Evolutionary conservation across 768 basidiomycete species (phyloP).

Genomic region (Mycena rebaudengoi): DNA sequence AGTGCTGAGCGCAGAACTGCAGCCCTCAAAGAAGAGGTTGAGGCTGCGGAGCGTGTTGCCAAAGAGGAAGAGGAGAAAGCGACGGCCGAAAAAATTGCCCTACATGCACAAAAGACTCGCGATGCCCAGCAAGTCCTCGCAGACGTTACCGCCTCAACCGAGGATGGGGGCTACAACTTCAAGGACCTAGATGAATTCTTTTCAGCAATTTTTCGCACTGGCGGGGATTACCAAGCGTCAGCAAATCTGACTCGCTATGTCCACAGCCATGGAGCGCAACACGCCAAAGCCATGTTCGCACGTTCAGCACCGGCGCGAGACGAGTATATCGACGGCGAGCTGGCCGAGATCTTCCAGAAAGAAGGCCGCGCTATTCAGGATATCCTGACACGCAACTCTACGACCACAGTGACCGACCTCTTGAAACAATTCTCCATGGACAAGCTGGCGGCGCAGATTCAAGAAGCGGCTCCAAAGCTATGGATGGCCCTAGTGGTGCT

Average conservation of each 20-base stretch:
- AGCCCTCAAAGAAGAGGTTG: too few species aligned
- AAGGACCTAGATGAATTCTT: slow-evolving; percentile 6
- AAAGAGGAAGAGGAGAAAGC: too few species aligned
- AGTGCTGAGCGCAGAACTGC: too few species aligned
- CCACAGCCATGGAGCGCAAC: background rate
- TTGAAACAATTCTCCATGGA: too few species aligned
- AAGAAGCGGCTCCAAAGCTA: slow-evolving; percentile 1
- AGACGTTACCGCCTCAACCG: too few species aligned
- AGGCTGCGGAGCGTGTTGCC: too few species aligned
- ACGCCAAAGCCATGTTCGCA: slow-evolving; percentile 9
- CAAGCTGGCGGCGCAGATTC: background rate
- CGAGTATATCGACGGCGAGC: background rate
- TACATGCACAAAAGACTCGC: too few species aligned
- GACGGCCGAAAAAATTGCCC: too few species aligned
- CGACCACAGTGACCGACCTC: too few species aligned
- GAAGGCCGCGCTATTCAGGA: slow-evolving; percentile 14
- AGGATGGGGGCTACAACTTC: slow-evolving; percentile 16
- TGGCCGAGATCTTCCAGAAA: background rate
- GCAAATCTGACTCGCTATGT: background rate
- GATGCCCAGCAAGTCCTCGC: too few species aligned
- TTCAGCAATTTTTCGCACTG: slow-evolving; percentile 6
- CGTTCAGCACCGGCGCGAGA: background rate
- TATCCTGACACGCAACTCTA: too few species aligned
- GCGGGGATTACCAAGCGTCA: slow-evolving; percentile 1
- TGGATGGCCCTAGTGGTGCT: slow-evolving; percentile 1